Percentiles rank a stretch among this genome's conserved stretches.
Conservation (phyloP, 1,284 basidiomycete species). For the Naganishia cerealis region DNA sequence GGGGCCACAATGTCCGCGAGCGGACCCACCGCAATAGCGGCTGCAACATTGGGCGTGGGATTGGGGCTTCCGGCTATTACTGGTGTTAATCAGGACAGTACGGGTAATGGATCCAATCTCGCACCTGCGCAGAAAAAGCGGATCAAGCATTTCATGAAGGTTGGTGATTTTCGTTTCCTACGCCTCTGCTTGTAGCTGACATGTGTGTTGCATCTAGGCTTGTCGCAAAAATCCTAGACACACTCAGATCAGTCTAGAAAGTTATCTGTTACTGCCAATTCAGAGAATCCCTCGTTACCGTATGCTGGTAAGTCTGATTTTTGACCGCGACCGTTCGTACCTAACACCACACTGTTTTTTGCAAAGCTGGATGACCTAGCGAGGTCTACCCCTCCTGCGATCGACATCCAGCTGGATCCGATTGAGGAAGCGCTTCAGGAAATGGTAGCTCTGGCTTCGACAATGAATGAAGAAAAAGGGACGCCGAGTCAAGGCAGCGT, state of each 20-base stretch:
- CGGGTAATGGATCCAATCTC: constrained; percentile 48
- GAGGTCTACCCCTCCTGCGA: constrained; percentile 73
- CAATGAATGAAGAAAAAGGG: constrained; percentile 95
- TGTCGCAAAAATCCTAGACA: constrained; percentile 82
- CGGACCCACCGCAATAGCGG: background rate
- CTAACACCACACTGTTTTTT: background rate
- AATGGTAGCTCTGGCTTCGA: constrained; percentile 80
- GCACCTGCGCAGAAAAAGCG: constrained; percentile 77
- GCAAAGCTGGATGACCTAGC: constrained; percentile 76
- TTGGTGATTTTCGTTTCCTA: constrained; percentile 25
- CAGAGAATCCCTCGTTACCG: constrained; percentile 95
- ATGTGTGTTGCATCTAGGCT: constrained; percentile 51
- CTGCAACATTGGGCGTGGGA: constrained; percentile 23
- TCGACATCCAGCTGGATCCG: constrained; percentile 73
- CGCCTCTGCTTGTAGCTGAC: constrained; percentile 2
- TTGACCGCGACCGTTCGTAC: background rate
- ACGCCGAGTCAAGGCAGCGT: constrained; percentile 82
- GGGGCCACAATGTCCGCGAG: background rate
- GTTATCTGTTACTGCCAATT: constrained; percentile 88
- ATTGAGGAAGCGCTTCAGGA: constrained; percentile 79
- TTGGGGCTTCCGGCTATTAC: constrained; percentile 35
- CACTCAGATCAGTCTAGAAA: constrained; percentile 93
- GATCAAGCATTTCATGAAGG: constrained; percentile 79
- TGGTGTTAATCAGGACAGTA: background rate
- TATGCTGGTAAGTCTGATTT: constrained; percentile 65